Base-by-base conservation (phyloP, 148 eudicot species). In the Fagopyrum homotropicum region DNA sequence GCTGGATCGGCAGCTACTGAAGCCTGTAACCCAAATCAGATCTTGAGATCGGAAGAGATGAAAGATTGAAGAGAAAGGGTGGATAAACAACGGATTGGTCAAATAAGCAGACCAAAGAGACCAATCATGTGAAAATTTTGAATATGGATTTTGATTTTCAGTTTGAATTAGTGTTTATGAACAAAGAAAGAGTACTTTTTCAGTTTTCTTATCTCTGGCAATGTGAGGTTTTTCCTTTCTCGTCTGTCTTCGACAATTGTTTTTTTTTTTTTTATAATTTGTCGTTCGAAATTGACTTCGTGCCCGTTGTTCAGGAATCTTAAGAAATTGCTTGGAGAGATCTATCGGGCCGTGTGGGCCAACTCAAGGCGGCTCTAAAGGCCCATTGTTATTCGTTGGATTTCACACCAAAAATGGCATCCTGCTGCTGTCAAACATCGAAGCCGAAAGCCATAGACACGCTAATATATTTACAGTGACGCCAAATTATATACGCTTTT, bases 91-190 rank as follows among this genome's bases (percentile, higher is more conserved):
- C 19, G 56, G 74, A 14, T 52, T 43, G 43, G 70, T 30, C 52
- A 45, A 5, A 15, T 45, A 45, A 14, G 49, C 60, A 30, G 75
- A 77, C 35, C 30, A 40, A 45, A 30, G 57, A 55, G 45, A 45
- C 60, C 68, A 46, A 87, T 87, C 92, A 85, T 89, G 56, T 72
- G 19, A 11, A 12, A 64, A 66, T 66, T 66, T 43, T 40, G 46
- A 66, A 17, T 7, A 9, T 35, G n/a, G 70, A 64, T 64, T 64
- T 11, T 15, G 45, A 12, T 5, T 15, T 40, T 14, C 29, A 63
- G 14, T 35, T 29, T 30, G 43, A 4, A 30, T 61, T 61, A 30
- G 45, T 30, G 40, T 12, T 30, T 22, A 2, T 26, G 66, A 59
- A 22, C 40, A 26, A 59, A 35, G 12, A 59, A 59, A 59, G 9